These are phyloP conservation scores for Physocladia obscura DNA, from an alignment of 192 early-diverging fungal species.

Conservation along the genomic window DNA sequence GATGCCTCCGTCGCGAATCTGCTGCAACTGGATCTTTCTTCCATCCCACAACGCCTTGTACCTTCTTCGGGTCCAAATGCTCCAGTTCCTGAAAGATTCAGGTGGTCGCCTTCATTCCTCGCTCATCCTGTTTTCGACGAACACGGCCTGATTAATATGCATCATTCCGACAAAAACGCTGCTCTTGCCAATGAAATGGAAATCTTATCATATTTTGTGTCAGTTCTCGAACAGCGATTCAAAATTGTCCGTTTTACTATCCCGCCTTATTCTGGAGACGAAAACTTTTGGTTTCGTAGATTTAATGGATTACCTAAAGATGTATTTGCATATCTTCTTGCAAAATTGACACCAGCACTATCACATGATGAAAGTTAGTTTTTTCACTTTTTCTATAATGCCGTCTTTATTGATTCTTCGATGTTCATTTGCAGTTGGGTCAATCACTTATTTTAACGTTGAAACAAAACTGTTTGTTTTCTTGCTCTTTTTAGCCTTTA, in stretches of 20 bases:
- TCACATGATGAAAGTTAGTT: background rate
- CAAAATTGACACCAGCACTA: background rate
- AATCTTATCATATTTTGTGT: background rate
- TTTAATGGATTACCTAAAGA: background rate
- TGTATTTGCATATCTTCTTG: constrained; percentile 12
- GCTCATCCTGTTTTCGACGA: constrained; percentile 15
- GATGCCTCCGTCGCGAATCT: background rate
- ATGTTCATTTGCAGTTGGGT: background rate
- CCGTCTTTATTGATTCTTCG: background rate
- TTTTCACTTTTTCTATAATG: no score
- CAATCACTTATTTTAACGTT: background rate
- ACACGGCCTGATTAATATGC: background rate
- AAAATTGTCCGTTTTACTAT: background rate
- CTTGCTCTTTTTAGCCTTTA: background rate
- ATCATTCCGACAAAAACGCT: background rate
- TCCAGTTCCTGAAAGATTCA: background rate
- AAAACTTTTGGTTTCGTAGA: background rate
- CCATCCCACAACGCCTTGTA: background rate
- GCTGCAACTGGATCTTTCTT: background rate
- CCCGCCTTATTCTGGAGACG: background rate
- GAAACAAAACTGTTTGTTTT: constrained; percentile 18
- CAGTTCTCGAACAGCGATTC: background rate
- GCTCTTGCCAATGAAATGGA: constrained; percentile 7
- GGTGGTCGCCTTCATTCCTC: constrained; percentile 3
- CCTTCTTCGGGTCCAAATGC: background rate